Evolutionary conservation across 345 rosid genomes (phyloP), one percentile per base, ranked within the genome.

Genomic region (Eucalyptus sp.): DNA sequence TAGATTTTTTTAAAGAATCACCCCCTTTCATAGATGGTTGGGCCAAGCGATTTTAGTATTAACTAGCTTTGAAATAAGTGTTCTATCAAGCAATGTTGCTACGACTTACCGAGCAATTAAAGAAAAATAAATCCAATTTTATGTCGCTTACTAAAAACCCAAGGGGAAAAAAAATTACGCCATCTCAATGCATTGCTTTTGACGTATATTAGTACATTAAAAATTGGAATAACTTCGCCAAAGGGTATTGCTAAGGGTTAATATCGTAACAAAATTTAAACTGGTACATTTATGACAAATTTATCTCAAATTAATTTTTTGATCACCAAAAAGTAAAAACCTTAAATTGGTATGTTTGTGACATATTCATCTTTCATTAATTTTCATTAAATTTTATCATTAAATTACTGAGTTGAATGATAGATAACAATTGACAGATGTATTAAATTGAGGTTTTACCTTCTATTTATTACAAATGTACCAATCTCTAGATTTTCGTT

Each of bases 381-480:
- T 18, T 52, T 52, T 0, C 10, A 7, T 52, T 17, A 52, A 52
- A 52, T 52, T 52, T 52, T 52, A 52, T 52, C 0, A 52, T 20
- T 10, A 52, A 52, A 52, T 52, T 20, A 0, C 0, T 20, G 10
- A 52, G 4, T 52, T 52, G 0, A 24, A 20, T 52, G 25, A 0
- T 1, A 3, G 0, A 1, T 8, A 52, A 52, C 0, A 20, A 10
- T 52, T 52, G 4, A 52, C 0, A 0, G 20, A 4, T 52, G 1
- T 52, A 52, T 0, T 52, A 52, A 52, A 18, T 20, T 52, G 2
- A 52, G 2, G 9, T 52, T 7, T 52, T 3, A 52, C 5, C 4
- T 52, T 52, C 2, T 4, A 0, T 52, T 52, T 4, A 52, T 52
- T 52, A 52, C 1, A 52, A 18, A 0, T 52, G 24, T 18, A 52